Base-by-base conservation (phyloP, 805 yeast genomes). In the Kregervanrija pseudodelftensis region DNA sequence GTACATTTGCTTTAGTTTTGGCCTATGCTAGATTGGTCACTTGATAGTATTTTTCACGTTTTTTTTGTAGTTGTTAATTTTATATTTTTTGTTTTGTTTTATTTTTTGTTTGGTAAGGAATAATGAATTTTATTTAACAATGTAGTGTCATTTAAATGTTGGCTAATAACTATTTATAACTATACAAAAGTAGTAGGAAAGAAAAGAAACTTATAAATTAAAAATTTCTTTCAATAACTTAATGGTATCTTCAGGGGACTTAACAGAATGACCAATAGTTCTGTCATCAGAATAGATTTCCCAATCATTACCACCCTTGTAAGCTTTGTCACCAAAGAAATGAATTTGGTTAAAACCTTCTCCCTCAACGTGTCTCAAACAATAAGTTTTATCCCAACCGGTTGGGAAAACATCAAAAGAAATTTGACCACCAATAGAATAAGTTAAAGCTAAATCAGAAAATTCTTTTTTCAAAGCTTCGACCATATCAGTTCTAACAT, bases 321-420 rank as follows among this genome's bases (percentile, higher is more conserved):
- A 85, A 54, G 96, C 77, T 78, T 93, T 93, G 78, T 93, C 99
- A 72, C 99, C 99, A 64, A 93, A 93, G 81, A 93, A 93, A 74
- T 93, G 98, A 60, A 93, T 88, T 58, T 79, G 76, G 61, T 80
- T 75, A 73, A 90, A 93, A 54, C 84, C 80, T 69, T 91, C 96
- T 49, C 74, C 68, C 60, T 71, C 87, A 58, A 93, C 90, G 70
- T 91, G 99, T 69, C 84, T 89, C 65, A 93, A 79, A 69, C 95
- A 87, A 75, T 91, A 93, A 50, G 99, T 93, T 80, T 93, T 93
- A 72, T 93, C 99, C 99, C 99, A 93, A 63, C 99, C 99, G 52
- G 96, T 87, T 74, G 99, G 99, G 91, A 93, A 93, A 53, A 93
- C 98, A 63, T 93, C 99, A 61, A 93, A 93, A 33, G 98, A 91